Evolutionary conservation across 2,329 filamentous ascomycete species (phyloP).

Genomic region (Fusarium albidum): DNA sequence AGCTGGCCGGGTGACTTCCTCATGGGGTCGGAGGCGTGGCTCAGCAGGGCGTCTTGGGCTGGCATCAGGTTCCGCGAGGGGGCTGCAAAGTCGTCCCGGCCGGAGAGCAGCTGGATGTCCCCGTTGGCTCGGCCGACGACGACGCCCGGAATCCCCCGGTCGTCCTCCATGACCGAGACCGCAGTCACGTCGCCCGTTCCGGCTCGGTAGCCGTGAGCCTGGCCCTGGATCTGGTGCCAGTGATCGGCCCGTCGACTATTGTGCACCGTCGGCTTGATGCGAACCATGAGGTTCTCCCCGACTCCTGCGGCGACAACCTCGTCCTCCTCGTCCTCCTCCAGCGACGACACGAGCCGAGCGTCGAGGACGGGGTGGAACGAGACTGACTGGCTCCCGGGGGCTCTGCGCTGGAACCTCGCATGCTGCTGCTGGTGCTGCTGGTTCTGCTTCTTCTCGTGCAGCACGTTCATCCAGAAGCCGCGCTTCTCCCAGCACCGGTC

Average conservation of each 20-base stretch:
- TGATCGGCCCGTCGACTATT: slow-evolving; percentile 28
- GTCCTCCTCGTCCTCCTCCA: slow-evolving; percentile 38
- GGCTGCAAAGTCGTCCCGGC: slow-evolving; percentile 42
- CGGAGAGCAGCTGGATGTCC: slow-evolving; percentile 54
- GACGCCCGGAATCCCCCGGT: slow-evolving; percentile 44
- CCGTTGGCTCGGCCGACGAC: slow-evolving; percentile 61
- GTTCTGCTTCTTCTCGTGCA: slow-evolving; percentile 32
- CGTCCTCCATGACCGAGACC: slow-evolving; percentile 52
- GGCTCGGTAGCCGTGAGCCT: slow-evolving; percentile 48
- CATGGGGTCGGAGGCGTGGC: slow-evolving; percentile 24
- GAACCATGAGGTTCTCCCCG: slow-evolving; percentile 59
- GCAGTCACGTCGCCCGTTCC: slow-evolving; percentile 61
- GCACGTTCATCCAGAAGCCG: slow-evolving; percentile 48
- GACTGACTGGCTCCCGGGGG: slow-evolving; percentile 44
- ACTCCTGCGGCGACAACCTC: slow-evolving; percentile 61
- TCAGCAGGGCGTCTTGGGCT: slow-evolving; percentile 10
- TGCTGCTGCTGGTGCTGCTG: slow-evolving; percentile 27
- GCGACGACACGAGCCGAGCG: slow-evolving; percentile 48
- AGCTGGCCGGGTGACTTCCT: slow-evolving; percentile 42
- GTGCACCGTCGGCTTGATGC: slow-evolving; percentile 47
- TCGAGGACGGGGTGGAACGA: slow-evolving; percentile 59
- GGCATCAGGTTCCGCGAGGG: slow-evolving; percentile 36
- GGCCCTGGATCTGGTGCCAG: slow-evolving; percentile 53
- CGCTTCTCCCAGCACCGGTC: slow-evolving; percentile 63
- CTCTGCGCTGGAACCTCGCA: slow-evolving; percentile 19